A percentile compares a stretch with the other conserved stretches of the same genome.
Evolutionary conservation across 1,284 basidiomycete genomes (phyloP).

Genomic region (Heliocybe sulcata): DNA sequence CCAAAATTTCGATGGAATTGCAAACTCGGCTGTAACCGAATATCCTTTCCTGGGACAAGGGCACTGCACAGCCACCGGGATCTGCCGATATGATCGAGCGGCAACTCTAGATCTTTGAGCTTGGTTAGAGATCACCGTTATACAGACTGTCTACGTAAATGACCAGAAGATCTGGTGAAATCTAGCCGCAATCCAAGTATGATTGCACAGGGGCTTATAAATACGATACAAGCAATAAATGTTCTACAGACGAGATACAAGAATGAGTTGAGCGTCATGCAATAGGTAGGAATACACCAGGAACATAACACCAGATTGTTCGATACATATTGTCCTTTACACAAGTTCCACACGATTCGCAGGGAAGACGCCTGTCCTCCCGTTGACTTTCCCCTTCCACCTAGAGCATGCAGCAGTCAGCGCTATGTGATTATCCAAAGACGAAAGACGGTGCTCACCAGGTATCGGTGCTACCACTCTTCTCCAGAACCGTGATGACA

Average conservation of each 20-base stretch:
- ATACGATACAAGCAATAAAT: neutral
- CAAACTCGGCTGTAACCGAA: neutral
- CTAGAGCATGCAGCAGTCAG: slow-evolving; percentile 26
- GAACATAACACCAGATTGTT: neutral
- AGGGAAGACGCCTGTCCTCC: slow-evolving; percentile 44
- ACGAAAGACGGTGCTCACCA: slow-evolving; percentile 43
- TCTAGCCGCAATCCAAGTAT: no score
- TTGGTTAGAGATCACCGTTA: no score
- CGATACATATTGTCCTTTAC: slow-evolving; percentile 7
- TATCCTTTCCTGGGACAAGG: neutral
- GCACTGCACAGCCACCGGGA: neutral
- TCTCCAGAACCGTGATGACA: slow-evolving; percentile 69
- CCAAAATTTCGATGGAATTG: neutral
- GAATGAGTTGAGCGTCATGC: neutral
- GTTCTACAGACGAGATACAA: neutral
- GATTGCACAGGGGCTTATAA: neutral
- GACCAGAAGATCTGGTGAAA: no score
- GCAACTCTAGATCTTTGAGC: no score
- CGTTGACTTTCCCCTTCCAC: slow-evolving; percentile 56
- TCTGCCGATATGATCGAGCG: no score
- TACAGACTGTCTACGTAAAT: no score
- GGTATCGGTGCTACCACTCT: slow-evolving; percentile 70
- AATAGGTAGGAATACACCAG: neutral
- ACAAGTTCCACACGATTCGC: slow-evolving; percentile 47
- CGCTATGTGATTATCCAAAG: neutral